phyloP scores from a whole-genome alignment of 2,329 filamentous ascomycete genomes.

The Ophidiomyces ophidiicola region DNA sequence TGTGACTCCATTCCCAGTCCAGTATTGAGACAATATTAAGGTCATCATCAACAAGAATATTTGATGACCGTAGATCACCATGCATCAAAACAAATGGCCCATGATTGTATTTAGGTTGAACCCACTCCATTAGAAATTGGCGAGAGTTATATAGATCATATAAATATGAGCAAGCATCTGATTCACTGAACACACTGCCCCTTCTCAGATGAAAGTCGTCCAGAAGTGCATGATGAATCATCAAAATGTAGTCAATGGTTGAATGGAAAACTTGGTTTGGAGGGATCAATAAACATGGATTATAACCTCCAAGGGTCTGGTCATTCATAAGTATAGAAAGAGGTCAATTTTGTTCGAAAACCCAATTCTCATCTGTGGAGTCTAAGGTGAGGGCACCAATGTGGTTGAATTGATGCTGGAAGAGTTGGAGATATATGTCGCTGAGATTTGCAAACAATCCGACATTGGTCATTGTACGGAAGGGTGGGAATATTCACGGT shows the following conservation, averaged over 20 bases:
- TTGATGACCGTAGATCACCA: slow-evolving; percentile 10
- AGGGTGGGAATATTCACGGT: too few relatives aligned
- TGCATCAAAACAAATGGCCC: slow-evolving; percentile 12
- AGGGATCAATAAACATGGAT: neutral
- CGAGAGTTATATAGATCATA: slow-evolving; percentile 6
- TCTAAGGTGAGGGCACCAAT: slow-evolving; percentile 9
- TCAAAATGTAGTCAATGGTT: slow-evolving; percentile 8
- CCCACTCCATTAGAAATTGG: slow-evolving; percentile 12
- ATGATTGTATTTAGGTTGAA: slow-evolving; percentile 8
- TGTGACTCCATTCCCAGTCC: slow-evolving; percentile 11
- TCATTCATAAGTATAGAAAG: slow-evolving; percentile 8
- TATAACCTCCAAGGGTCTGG: slow-evolving; percentile 2
- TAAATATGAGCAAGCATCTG: slow-evolving; percentile 11
- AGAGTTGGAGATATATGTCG: slow-evolving; percentile 10
- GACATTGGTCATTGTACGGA: too few relatives aligned
- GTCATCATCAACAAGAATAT: slow-evolving; percentile 11
- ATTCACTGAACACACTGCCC: slow-evolving; percentile 8
- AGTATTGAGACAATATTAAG: slow-evolving; percentile 5
- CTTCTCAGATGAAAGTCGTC: slow-evolving; percentile 9
- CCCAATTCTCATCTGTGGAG: slow-evolving; percentile 6
- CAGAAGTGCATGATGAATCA: slow-evolving; percentile 7
- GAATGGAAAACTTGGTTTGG: slow-evolving; percentile 8
- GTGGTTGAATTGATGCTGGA: slow-evolving; percentile 7
- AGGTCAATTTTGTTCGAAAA: slow-evolving; percentile 6
- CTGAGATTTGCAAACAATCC: too few relatives aligned